Evolutionary conservation across 2,329 filamentous ascomycete species (phyloP), one percentile per base, ranked within the genome.

Genomic region (Hymenotorrendiella dingleyae): DNA sequence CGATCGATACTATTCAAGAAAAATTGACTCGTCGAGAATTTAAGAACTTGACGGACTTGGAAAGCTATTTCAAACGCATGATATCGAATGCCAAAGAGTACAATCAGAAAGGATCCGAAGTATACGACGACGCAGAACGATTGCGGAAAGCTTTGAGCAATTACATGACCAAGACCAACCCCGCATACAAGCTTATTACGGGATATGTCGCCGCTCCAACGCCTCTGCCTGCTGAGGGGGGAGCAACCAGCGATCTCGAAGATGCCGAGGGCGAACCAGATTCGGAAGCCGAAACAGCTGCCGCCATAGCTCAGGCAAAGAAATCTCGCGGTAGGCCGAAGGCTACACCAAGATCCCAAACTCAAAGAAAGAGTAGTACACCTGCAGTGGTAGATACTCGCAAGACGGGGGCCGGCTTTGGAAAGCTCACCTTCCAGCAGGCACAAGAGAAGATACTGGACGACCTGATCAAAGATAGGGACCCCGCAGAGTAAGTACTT

Each of bases 41-140:
- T 60, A 62, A 73, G 11, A 84, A 68, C 39, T 71, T 95, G 36
- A 80, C 86, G 5, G 73, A 82, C 37, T 69, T 95, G 10, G 89
- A 95, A 64, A 82, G 84, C 58, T 90, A 90, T 61, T 77, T 91
- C 60, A 94, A 93, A 69, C 82, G 88, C 50, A 85, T 95, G 74
- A 84, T 94, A 42, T 75, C 80, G 51, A 95, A 94, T 59, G 86
- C 86, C 26, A 94, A 94, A 63, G 81, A 87, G 41, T 93, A 80
- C 66, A 91, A 91, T 58, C 73, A 82, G 46, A 83, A 83, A 54
- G 76, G 74, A 32, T 87, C 86, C 0, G 68, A 79, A 44, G 73
- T 84, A 27, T 91, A 84, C 59, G 83, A 88, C 32, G 88, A 95
- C 67, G 87, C 89, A 7, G 89, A 95, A 64, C 80, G 87, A 36